Evolutionary conservation across 2,329 filamentous ascomycete species (phyloP).

Genomic region (Calonectria multiphialidica): DNA sequence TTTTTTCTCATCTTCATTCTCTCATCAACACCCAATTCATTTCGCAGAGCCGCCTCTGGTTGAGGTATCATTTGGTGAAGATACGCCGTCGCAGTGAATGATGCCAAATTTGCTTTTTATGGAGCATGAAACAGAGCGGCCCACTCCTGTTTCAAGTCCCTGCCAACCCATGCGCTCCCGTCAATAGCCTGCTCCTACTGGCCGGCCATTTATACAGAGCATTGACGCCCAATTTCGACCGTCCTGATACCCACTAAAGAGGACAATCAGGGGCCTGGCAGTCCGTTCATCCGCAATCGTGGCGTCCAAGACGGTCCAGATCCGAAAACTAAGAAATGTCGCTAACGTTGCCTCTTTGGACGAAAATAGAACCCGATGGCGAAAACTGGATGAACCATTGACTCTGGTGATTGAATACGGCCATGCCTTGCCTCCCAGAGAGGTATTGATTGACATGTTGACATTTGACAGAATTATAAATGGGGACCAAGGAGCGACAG

Average conservation of each 20-base stretch:
- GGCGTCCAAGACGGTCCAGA: neutral
- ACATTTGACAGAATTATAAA: neutral
- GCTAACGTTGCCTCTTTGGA: neutral
- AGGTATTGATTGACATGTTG: neutral
- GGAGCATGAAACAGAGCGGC: neutral
- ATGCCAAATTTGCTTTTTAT: neutral
- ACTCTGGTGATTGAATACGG: neutral
- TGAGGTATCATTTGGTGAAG: neutral
- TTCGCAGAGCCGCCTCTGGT: neutral
- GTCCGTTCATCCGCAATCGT: neutral
- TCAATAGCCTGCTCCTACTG: neutral
- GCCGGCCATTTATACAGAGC: neutral
- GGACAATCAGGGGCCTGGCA: neutral
- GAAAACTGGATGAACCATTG: neutral
- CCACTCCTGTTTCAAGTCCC: neutral
- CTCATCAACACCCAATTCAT: neutral
- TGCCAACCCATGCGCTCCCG: neutral
- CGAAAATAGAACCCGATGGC: neutral
- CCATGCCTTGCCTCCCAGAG: neutral
- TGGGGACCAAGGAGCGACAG: neutral
- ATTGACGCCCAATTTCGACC: neutral
- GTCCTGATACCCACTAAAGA: neutral
- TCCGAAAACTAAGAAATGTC: neutral
- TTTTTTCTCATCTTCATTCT: neutral
- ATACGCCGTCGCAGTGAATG: neutral